Conservation (phyloP, 805 yeast genomes). For the Candida broadrunensis region DNA sequence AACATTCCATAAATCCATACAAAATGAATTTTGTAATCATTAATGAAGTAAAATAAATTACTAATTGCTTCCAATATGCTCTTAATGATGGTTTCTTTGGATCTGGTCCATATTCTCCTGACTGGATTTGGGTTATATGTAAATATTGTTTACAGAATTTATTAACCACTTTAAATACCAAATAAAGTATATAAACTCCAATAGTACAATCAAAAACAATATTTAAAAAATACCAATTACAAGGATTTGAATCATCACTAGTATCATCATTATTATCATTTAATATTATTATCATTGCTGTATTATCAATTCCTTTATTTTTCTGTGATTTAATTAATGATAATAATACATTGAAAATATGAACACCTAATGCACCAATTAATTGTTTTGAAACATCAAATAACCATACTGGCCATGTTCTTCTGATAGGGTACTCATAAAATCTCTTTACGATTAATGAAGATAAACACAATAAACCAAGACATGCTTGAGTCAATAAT, state of each 20-base stretch:
- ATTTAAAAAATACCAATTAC: conserved; percentile 93
- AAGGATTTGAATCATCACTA: conserved; percentile 48
- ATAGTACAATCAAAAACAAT: conserved; percentile 88
- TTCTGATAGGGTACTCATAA: conserved; percentile 71
- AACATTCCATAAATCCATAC: conserved; percentile 59
- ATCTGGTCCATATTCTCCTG: conserved; percentile 61
- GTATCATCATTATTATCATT: conserved; percentile 28
- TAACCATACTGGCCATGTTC: conserved; percentile 87
- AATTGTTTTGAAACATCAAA: conserved; percentile 90
- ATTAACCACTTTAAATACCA: conserved; percentile 47
- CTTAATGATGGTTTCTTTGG: conserved; percentile 51
- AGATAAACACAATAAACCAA: conserved; percentile 76
- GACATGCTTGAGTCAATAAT: conserved; percentile 64
- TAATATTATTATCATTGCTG: conserved; percentile 1
- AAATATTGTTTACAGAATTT: conserved; percentile 42
- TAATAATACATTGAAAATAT: conserved; percentile 68
- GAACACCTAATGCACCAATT: conserved; percentile 82
- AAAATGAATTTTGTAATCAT: conserved; percentile 65
- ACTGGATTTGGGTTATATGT: conserved; percentile 37
- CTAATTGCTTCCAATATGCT: conserved; percentile 70
- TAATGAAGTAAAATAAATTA: conserved; percentile 62
- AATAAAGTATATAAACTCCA: conserved; percentile 77
- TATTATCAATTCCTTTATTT: conserved; percentile 4
- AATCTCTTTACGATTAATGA: conserved; percentile 73
- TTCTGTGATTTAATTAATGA: conserved; percentile 54